Evolutionary conservation across 106 monocot genomes (phyloP), one percentile per base, ranked within the genome.

Genomic region (Amphibolis antarctica): DNA sequence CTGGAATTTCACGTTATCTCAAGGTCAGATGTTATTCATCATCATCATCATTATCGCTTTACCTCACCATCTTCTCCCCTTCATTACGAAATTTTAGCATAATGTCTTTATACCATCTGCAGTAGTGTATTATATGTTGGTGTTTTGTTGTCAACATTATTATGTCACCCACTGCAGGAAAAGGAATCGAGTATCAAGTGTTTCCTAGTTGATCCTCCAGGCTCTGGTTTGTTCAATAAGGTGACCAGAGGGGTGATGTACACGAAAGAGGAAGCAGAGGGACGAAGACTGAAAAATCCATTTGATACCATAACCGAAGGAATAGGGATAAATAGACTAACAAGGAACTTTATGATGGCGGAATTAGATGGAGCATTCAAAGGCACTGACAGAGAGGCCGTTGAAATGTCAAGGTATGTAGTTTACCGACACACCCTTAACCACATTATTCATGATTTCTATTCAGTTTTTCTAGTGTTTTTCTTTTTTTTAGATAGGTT

Each of bases 181-280:
- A 90, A 87, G 69, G 71, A 87, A 62, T 75, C 83, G 55, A 80
- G 71, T 43, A 78, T 98, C 43, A 98, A 87, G 70, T 98, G 90
- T 55, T 98, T 80, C 60, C 84, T 98, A 26, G 51, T 90, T 54
- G 96, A 90, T 71, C 96, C 96, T 46, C 90, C 96, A 21, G 90
- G 96, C 43, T 98, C 96, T 51, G 96, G 96, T 58, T 69, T 98
- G 51, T 98, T 83, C 80, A 98, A 98, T 75, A 98, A 87, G 61
- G 90, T 98, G n/a, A 90, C 76, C 26, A 77, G 96, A 75, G 96
- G 96, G 29, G 96, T 98, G 26, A 85, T 98, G 96, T 98, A 98
- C 71, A 82, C 96, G 21, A 90, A 72, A 64, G 86, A 98, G 68
- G 96, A 98, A 75, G 96, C 96, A 7, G 96, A 98, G 60, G 96